Percentiles rank a stretch among this genome's conserved stretches.
These are phyloP conservation scores for Forsythia viridissima DNA, from an alignment of 257 asterid genomes.

Conservation along the genomic window DNA sequence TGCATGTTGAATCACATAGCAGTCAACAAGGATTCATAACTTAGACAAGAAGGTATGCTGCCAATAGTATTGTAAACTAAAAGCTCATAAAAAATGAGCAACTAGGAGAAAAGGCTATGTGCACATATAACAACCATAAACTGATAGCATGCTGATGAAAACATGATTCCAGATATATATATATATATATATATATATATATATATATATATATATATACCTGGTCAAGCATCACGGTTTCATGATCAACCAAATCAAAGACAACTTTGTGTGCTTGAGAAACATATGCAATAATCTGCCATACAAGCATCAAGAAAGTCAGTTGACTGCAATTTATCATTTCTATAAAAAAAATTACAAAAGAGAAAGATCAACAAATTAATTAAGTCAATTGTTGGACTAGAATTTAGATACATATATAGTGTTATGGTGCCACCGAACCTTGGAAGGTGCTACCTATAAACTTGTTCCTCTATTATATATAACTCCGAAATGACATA, in stretches of 20 bases:
- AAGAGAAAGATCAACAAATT: too few relatives aligned
- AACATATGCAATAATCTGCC: conserved; percentile 93
- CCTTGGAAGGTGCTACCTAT: too few relatives aligned
- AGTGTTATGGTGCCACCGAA: too few relatives aligned
- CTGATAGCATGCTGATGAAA: conserved; percentile 15
- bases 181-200: too few relatives aligned
- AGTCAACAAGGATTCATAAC: conserved; percentile 18
- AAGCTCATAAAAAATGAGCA: neutral
- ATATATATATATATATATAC: too few relatives aligned
- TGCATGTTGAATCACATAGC: neutral
- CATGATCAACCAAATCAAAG: conserved; percentile 71
- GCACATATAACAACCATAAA: neutral
- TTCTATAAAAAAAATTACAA: too few relatives aligned
- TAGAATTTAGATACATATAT: too few relatives aligned
- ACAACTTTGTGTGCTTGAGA: conserved; percentile 90
- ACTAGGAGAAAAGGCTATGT: neutral
- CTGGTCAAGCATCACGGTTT: conserved; percentile 73
- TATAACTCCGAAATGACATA: too few relatives aligned
- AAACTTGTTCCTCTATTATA: too few relatives aligned
- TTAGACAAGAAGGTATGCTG: neutral
- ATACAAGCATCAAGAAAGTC: conserved; percentile 28
- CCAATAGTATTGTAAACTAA: neutral
- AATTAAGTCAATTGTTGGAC: too few relatives aligned
- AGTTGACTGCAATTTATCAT: too few relatives aligned
- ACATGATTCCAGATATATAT: neutral